phyloP scores from a whole-genome alignment of 192 early-diverging fungal genomes.

The Rhizoclosmatium globosum region DNA sequence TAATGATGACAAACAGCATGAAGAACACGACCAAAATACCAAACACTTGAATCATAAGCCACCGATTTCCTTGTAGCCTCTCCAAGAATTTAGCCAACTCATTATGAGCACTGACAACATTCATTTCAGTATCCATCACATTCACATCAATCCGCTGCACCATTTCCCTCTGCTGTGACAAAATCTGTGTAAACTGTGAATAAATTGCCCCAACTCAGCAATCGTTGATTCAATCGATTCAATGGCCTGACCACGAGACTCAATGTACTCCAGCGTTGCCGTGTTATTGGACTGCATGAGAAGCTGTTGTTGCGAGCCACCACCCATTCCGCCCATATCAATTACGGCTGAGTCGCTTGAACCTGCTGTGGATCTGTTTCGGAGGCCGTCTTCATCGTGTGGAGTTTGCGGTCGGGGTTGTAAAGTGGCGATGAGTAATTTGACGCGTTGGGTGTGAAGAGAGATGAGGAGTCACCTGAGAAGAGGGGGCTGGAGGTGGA shows the following conservation, averaged over 20 bases:
- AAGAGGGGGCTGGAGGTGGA: constrained; percentile 1
- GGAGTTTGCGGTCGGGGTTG: constrained; percentile 58
- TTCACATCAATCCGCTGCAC: constrained; percentile 95
- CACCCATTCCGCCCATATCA: constrained; percentile 52
- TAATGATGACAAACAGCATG: constrained; percentile 71
- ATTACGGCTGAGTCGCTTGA: constrained; percentile 39
- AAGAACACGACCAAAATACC: constrained; percentile 88
- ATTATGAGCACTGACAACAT: constrained; percentile 88
- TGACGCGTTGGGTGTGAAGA: constrained; percentile 36
- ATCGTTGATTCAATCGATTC: constrained; percentile 97
- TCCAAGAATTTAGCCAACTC: constrained; percentile 94
- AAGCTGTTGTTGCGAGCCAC: constrained; percentile 66
- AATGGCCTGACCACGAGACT: constrained; percentile 89
- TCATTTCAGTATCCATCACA: constrained; percentile 89
- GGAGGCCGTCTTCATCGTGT: constrained; percentile 22
- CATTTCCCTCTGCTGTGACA: constrained; percentile 86
- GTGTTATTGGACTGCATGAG: constrained; percentile 59
- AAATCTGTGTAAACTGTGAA: constrained; percentile 84
- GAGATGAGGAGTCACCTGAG: constrained; percentile 34
- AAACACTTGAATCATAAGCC: constrained; percentile 97
- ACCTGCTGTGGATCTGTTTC: constrained; percentile 1
- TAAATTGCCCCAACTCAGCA: constrained; percentile 93
- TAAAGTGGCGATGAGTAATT: constrained; percentile 66
- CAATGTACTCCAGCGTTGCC: constrained; percentile 80
- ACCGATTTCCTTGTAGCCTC: constrained; percentile 90